Base-by-base conservation (phyloP, 2,329 filamentous ascomycete genomes). In the Biscogniauxia mediterranea region DNA sequence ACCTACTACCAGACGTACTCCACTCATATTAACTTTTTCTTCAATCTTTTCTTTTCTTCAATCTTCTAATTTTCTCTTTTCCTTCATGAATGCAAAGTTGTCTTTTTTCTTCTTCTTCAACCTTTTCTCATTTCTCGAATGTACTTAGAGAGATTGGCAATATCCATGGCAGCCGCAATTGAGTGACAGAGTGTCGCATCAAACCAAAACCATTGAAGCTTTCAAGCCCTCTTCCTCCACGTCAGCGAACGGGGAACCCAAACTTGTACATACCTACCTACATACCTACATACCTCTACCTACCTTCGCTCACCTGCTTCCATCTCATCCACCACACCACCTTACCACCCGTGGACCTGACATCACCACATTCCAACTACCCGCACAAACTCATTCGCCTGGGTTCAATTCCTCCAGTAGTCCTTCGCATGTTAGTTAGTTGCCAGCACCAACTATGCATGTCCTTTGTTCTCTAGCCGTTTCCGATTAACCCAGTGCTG, bases 401-500 rank as follows among this genome's bases (percentile, higher is more conserved):
- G 20, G 25, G 26, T 20, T 55, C 51, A 52, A 54, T 51, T n/a
- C 42, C 21, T 20, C 26, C 5, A 19, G n/a, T 23, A 19, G 21
- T 54, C 23, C 54, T 55, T 23, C 61, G 59, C 42, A 61, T 58
- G 53, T 57, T 66, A 59, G n/a, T 42, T 60, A 13, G n/a, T 42
- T 60, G 7, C 28, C 28, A 32, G 11, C 28, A 32, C 62, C 62
- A 63, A 57, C 61, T 63, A 68, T 68, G 66, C 63, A 54, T 62
- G 56, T 62, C 63, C 66, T 68, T 69, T 68, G 66, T 68, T 52
- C 57, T 25, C 61, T 60, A 55, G 56, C 65, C 58, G 67, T 64
- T 68, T 67, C 64, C 65, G 65, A 68, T 64, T 67, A 53, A 67
- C 63, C 58, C 63, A 56, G 56, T 62, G 59, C 49, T 50, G 55